Base-by-base conservation (phyloP, 2,329 filamentous ascomycete genomes). In the Chaetomium sp. region DNA sequence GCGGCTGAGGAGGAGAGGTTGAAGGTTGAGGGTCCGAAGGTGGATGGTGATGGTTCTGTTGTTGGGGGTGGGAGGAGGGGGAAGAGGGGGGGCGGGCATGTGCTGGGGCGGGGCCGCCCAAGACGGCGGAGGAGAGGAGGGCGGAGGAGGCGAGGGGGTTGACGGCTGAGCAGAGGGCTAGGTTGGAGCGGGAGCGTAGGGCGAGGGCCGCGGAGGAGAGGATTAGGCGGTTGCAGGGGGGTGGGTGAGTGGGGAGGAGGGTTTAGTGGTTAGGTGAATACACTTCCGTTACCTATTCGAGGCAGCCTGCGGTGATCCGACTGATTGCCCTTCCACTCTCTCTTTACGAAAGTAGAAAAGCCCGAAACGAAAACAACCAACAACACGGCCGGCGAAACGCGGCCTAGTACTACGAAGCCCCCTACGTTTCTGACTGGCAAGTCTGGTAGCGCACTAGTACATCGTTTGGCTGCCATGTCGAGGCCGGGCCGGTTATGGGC, bases 171-270 rank as follows among this genome's bases (percentile, higher is more conserved):
- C 93, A 95, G 86, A 86, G 88, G 75, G 86, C 88, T 85, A 87
- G 85, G 74, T 77, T 98, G 61, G 95, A 98, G 76, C 83, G 95
- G 70, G 95, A 99, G 78, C 83, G 93, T 71, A 89, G 94, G 73
- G 95, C 95, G 4, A 87, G 94, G 72, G 95, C 95, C 9, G 94
- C 93, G 0, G 95, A 98, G 78, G 93, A 94, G 79, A 87, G 94
- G 74, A 83, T 97, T 65, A 87, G 84, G 78, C 83, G 84, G 72
- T 82, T 92, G 84, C 84, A 65, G 71, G 78, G 72, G n/a, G 74
- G 75, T 49, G 71, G 72, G 38, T 74, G 63, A 72, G 27, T 10
- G 12, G 6, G 21, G 5, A n/a, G 45, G 19, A 10, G 10, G 13
- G 33, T 2, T 9, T 9, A 2, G 33, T 35, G 10, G 33, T 35